Conservation (phyloP, 2,329 filamentous ascomycete species). For the Gremmenia infestans region DNA sequence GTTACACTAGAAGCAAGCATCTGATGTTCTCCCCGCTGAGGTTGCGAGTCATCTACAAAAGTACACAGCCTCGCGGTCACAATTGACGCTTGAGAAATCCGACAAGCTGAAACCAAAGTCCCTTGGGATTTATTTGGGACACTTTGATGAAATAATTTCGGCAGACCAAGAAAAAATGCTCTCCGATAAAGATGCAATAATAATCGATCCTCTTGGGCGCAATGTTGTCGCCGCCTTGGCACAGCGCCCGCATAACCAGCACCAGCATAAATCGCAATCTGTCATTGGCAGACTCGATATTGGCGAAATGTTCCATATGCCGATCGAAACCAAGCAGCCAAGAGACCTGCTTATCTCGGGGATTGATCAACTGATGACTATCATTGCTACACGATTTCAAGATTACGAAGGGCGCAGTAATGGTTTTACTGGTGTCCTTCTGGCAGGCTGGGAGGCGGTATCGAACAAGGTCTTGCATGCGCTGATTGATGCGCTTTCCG, state of each 20-base stretch:
- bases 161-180: slow-evolving; percentile 6
- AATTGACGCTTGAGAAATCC: slow-evolving; percentile 5
- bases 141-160: slow-evolving; percentile 15
- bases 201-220: slow-evolving; percentile 11
- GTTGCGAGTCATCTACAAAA: slow-evolving; percentile 8
- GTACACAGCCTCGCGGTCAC: slow-evolving; percentile 2
- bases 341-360: slow-evolving; percentile 1
- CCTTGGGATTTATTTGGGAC: slow-evolving; percentile 28
- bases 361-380: slow-evolving; percentile 18
- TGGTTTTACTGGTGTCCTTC: slow-evolving; percentile 36
- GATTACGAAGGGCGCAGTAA: slow-evolving; percentile 30
- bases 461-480: slow-evolving; percentile 25
- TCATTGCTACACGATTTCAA: slow-evolving; percentile 23
- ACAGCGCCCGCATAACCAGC: slow-evolving; percentile 2
- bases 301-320: background rate
- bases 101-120: slow-evolving; percentile 16
- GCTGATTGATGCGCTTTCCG: slow-evolving; percentile 28
- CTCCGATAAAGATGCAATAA: slow-evolving; percentile 6
- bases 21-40: background rate
- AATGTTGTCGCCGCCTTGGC: slow-evolving; percentile 15
- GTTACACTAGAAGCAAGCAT: background rate
- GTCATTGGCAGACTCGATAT: slow-evolving; percentile 32
- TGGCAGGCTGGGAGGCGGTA: slow-evolving; percentile 38
- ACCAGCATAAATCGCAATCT: slow-evolving; percentile 15
- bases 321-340: background rate